These are phyloP conservation scores for Cladophialophora yegresii DNA, from an alignment of 2,329 filamentous ascomycete genomes.

Conservation along the genomic window DNA sequence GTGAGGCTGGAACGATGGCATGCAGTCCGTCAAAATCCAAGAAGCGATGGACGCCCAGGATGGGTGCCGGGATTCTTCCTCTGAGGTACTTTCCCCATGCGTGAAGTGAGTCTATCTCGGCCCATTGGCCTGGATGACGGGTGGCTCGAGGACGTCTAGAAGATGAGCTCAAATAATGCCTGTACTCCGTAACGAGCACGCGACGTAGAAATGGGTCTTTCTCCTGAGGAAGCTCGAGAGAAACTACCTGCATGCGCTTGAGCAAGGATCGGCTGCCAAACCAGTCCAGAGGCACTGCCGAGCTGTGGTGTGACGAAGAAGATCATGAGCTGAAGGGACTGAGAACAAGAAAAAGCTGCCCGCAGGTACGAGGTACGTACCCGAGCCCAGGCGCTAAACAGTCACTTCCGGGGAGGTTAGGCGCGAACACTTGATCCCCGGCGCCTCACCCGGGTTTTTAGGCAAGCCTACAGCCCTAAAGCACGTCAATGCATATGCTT, in stretches of 20 bases:
- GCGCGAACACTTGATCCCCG: constrained; percentile 3
- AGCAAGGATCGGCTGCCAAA: neutral
- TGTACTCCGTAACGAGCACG: too few relatives aligned
- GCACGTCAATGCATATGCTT: constrained; percentile 15
- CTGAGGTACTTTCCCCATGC: neutral
- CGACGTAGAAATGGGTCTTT: neutral
- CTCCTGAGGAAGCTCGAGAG: neutral
- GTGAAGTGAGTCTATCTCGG: neutral
- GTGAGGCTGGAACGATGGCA: neutral
- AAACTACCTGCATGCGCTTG: neutral
- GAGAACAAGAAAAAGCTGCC: neutral
- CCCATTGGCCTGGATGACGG: too few relatives aligned
- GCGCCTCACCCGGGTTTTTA: neutral
- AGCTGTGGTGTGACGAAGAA: neutral
- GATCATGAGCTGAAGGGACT: neutral
- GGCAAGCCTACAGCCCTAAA: constrained; percentile 1
- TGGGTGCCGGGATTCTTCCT: neutral
- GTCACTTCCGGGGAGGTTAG: neutral
- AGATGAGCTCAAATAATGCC: too few relatives aligned
- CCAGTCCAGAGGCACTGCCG: neutral
- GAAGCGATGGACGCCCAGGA: neutral
- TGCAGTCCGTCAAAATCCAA: neutral
- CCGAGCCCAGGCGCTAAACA: constrained; percentile 1
- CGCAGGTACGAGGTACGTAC: constrained; percentile 2
- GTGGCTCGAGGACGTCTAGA: too few relatives aligned